Base-by-base conservation (phyloP, 2,329 filamentous ascomycete species). In the Trichoderma endophyticum region DNA sequence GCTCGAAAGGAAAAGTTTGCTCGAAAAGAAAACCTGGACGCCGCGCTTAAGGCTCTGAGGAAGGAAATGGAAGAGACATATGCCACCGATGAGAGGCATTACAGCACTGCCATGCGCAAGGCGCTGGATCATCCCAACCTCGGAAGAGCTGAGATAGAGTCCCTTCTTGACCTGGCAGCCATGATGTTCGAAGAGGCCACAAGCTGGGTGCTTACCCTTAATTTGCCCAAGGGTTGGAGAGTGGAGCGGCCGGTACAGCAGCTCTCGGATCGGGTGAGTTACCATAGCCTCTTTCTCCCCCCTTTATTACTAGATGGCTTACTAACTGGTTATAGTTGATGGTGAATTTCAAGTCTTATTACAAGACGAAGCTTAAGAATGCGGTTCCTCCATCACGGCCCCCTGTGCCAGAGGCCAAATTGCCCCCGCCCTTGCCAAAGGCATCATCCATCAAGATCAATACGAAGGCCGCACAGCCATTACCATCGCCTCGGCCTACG, bases 1-100 rank as follows among this genome's bases (percentile, higher is more conserved):
- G 90, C 90, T 59, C 78, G 83, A 34, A 87, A 86, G 70, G 87
- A 90, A 77, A 88, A 89, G 83, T 91, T 90, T 79, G 87, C 89
- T 72, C 88, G 89, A 75, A 89, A 90, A 75, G 86, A 88, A 76
- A 90, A 93, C 77, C 82, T 89, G 26, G 85, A 88, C 65, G 84
- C 87, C 56, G 87, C 92, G 43, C 78, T 85, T 24, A 82, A 79
- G 70, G 83, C 83, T 11, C 70, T 85, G 69, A 80, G 81, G 60
- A 81, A 79, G 73, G 83, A 85, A 74, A 83, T 85, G 82, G 81
- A 84, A 11, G 81, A 83, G 73, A 82, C 80, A 1, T 85, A 83
- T 63, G 76, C 75, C 4, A 77, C 77, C 4, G 80, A 84, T 24
- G 79, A 83, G 69, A 75, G 79, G 32, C 80, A 82, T 57, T 81